Evolutionary conservation across 192 early-diverging fungal species (phyloP).

Genomic region (Backusella parvicylindrica): DNA sequence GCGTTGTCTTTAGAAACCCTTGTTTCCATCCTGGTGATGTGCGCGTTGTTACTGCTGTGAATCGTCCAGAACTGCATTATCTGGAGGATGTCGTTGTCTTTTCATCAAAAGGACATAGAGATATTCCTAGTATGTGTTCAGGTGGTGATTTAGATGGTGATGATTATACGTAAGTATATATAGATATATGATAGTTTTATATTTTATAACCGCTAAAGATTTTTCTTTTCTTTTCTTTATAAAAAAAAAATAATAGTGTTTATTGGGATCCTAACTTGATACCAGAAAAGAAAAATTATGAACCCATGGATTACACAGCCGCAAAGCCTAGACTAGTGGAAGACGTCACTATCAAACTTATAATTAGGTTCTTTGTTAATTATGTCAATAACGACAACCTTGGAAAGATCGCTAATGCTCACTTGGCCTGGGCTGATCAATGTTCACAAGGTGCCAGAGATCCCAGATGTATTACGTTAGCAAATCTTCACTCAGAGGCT

Average conservation of each 20-base stretch:
- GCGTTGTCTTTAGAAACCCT: slow-evolving; percentile 51
- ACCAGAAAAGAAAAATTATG: slow-evolving; percentile 26
- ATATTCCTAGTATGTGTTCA: slow-evolving; percentile 71
- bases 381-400: slow-evolving; percentile 65
- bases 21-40: slow-evolving; percentile 71
- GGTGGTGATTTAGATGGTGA: slow-evolving; percentile 87
- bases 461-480: slow-evolving; percentile 53
- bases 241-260: slow-evolving; percentile 40
- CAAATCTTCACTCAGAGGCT: slow-evolving; percentile 65
- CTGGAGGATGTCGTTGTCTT: slow-evolving; percentile 74
- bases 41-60: slow-evolving; percentile 52
- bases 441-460: slow-evolving; percentile 41
- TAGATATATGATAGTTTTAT: background rate
- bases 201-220: background rate
- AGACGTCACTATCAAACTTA: slow-evolving; percentile 46
- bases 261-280: slow-evolving; percentile 56
- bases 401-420: slow-evolving; percentile 65
- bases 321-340: slow-evolving; percentile 23
- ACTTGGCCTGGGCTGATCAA: slow-evolving; percentile 60
- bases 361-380: slow-evolving; percentile 62
- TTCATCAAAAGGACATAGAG: slow-evolving; percentile 58
- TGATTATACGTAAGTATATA: slow-evolving; percentile 52
- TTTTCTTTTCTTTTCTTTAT: background rate
- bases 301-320: slow-evolving; percentile 54
- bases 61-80: slow-evolving; percentile 42